Evolutionary conservation across 1,284 basidiomycete species (phyloP), one percentile per base, ranked within the genome.

Genomic region (Puccinia horiana): DNA sequence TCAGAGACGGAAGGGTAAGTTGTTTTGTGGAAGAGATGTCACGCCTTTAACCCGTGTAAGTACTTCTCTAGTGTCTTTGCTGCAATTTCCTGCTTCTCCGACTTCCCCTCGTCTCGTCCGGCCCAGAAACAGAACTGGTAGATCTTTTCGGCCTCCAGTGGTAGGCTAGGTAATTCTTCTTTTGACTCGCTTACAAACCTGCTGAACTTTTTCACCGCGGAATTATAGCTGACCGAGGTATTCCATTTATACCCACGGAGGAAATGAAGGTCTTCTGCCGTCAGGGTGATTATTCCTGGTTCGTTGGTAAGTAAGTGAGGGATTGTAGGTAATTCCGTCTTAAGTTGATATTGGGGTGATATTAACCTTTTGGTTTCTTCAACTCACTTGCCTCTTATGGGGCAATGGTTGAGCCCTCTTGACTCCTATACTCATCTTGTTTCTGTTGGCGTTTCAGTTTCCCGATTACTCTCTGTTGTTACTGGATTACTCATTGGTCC

Each of bases 21-120:
- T 9, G 2, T 42, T 26, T 76, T 58, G 56, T 76, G 74, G 18
- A 32, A 76, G 0, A 44, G 26, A n/a, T 76, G 74, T 54, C 74
- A 76, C 9, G 35, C 74, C 32, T 63, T 1, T 0, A 61, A 5
- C 4, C 52, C 56, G 54, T 37, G 35, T 1, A 76, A 20, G 23
- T 76, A 63, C n/a, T 63, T 58, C 40, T 29, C 14, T 1, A 76
- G n/a, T 8, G 58, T 42, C 0, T 23, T 58, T 20, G 75, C 32
- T 35, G 23, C 20, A 37, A 76, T 58, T 23, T 76, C 56, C 2
- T 61, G 8, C 11, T 37, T 37, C n/a, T 1, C 2, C 11, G 16
- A 1, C 8, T 42, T 23, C 12, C 18, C 11, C 20, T 42, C n/a
- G 26, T 56, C 40, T 1, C 58, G 40, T 3, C 75, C 75, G 23